Base-by-base conservation (phyloP, 140 eudicot species). In the Flaveria floridana region DNA sequence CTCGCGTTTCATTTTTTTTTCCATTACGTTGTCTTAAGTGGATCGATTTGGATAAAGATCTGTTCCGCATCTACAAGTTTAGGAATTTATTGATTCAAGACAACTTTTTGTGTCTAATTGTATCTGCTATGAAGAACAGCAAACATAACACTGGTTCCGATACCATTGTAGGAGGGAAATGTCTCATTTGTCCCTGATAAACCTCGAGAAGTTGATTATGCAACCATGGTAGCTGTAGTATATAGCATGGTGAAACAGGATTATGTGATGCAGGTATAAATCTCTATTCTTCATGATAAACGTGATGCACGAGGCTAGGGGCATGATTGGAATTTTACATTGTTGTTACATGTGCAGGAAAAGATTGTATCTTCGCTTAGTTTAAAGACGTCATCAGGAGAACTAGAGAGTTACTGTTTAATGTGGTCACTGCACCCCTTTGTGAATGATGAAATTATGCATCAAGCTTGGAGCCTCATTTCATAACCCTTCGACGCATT, bases 371-470 rank as follows among this genome's bases (percentile, higher is more conserved):
- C 86, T 59, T 79, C 90, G 4, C 88, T 94, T 76, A 65, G 59
- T 80, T 58, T 82, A 39, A 90, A 85, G 76, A 82, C 96, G 34
- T 78, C 96, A n/a, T 80, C 82, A 11, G 96, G 80, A 66, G 96
- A 90, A 82, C 65, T 94, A 63, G 97, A 84, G 77, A 85, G 88
- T 71, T 94, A 94, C 72, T 83, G 84, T 76, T 79, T 82, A 72
- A 94, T 94, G 97, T 94, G 99, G 99, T 87, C 96, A 0, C 65
- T 94, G 59, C 88, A 96, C 56, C 97, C 97, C 1, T 92, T 72
- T 73, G 73, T 94, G 51, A 77, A 91, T 20, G 87, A 94, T 57
- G 97, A 85, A 28, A 77, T 88, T 56, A 73, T 90, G 88, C 86
- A 55, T 52, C 81, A 79, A 82, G 99, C 95, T 76, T 84, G 96